Conservation (phyloP, 176 grass and related monocot species). For the Oryza punctata region DNA sequence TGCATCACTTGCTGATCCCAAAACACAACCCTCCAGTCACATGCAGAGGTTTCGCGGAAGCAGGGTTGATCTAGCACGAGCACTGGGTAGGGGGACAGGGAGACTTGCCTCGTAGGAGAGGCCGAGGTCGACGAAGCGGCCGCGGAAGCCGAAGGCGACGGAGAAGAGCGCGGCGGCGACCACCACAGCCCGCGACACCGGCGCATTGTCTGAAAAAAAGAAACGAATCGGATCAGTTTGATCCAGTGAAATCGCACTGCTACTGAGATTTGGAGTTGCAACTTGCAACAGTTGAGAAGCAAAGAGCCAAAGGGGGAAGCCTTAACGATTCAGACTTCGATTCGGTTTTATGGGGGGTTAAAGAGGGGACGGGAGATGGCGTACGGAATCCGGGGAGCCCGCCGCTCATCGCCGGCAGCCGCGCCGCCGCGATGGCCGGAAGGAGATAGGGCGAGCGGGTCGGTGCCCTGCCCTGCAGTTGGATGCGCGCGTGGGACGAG, state of each 20-base stretch:
- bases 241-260: neutral
- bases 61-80: neutral
- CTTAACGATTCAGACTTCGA: neutral
- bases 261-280: neutral
- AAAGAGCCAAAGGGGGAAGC: neutral
- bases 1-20: neutral
- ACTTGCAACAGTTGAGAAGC: neutral
- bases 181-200: slow-evolving; percentile 76
- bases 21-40: neutral
- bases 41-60: neutral
- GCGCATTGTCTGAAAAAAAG: slow-evolving; percentile 71
- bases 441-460: neutral
- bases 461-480: neutral
- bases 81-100: neutral
- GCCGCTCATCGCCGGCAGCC: slow-evolving; percentile 71
- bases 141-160: slow-evolving; percentile 62
- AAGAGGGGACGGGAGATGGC: neutral
- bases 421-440: neutral
- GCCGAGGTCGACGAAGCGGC: slow-evolving; percentile 61
- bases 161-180: slow-evolving; percentile 71
- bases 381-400: slow-evolving; percentile 88
- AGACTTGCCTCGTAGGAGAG: slow-evolving; percentile 75
- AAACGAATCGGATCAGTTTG: neutral
- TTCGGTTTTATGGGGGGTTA: neutral
- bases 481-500: neutral